phyloP scores from a whole-genome alignment of 2,329 filamentous ascomycete species.

The Hypoxylon sp. region DNA sequence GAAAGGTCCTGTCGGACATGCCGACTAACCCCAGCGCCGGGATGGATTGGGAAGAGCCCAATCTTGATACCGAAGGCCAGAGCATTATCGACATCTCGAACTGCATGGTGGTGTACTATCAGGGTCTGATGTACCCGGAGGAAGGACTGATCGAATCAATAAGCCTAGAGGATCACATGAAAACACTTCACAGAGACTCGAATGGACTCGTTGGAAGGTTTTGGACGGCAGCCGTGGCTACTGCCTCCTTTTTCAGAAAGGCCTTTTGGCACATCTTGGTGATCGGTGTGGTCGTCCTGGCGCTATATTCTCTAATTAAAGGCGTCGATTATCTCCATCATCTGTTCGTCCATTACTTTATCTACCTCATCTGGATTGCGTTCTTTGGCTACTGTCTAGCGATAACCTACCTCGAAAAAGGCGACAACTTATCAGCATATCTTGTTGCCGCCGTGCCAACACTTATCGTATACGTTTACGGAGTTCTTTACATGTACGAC shows the following conservation, averaged over 20 bases:
- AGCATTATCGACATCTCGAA: constrained; percentile 43
- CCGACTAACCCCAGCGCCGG: neutral
- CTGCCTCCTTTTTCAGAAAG: neutral
- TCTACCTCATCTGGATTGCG: neutral
- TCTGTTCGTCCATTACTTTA: neutral
- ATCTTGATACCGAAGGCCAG: constrained; percentile 45
- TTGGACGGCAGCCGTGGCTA: neutral
- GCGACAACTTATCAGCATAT: neutral
- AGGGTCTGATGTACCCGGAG: constrained; percentile 50
- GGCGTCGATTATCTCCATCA: neutral
- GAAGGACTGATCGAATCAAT: constrained; percentile 31
- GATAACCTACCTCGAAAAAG: too few species aligned
- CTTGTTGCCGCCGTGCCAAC: neutral
- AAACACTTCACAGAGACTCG: neutral
- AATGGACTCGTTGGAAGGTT: constrained; percentile 14
- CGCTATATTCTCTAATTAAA: neutral
- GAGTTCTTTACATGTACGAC: neutral
- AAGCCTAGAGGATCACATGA: constrained; percentile 42
- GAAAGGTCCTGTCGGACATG: neutral
- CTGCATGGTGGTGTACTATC: constrained; percentile 52
- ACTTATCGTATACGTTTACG: neutral
- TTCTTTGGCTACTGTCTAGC: neutral
- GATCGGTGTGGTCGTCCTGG: neutral
- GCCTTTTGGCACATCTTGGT: constrained; percentile 25
- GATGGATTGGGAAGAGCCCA: neutral